Evolutionary conservation across 169 alveolate species (phyloP).

Genomic region (Cryptosporidium tyzzeri): DNA sequence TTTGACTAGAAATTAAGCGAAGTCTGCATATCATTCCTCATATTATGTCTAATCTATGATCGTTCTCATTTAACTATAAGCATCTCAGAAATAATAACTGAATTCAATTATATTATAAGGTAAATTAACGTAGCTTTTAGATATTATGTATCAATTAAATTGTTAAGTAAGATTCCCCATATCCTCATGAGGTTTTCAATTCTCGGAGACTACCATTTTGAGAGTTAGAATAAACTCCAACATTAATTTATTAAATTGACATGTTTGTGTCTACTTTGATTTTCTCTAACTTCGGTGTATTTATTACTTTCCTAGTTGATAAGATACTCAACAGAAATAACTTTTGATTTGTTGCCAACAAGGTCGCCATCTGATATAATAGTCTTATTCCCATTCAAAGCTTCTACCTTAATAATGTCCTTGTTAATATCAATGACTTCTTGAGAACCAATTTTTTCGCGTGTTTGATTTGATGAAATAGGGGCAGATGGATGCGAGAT

Average conservation of each 20-base stretch:
- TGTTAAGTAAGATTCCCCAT: neutral
- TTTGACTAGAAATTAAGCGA: neutral
- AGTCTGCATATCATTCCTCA: neutral
- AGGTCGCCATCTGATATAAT: neutral
- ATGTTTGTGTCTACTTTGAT: neutral
- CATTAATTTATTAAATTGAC: neutral
- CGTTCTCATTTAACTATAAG: neutral
- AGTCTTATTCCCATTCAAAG: neutral
- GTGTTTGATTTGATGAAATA: conserved; percentile 24
- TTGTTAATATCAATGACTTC: conserved; percentile 28
- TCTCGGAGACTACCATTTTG: neutral
- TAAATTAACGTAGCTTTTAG: neutral
- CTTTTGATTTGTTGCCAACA: conserved; percentile 30
- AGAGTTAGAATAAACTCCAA: neutral
- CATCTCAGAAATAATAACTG: neutral
- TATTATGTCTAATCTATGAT: neutral
- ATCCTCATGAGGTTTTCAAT: neutral
- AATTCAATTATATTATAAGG: neutral
- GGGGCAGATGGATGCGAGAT: conserved; percentile 68
- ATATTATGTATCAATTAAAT: neutral
- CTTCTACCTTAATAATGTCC: conserved; percentile 61
- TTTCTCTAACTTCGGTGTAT: neutral
- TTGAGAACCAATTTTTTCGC: conserved; percentile 8
- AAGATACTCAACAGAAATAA: conserved; percentile 57
- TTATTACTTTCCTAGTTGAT: conserved; percentile 23